Evolutionary conservation across 139 green algal genomes (phyloP).

Genomic region (Chlamydomonas schloesseri): DNA sequence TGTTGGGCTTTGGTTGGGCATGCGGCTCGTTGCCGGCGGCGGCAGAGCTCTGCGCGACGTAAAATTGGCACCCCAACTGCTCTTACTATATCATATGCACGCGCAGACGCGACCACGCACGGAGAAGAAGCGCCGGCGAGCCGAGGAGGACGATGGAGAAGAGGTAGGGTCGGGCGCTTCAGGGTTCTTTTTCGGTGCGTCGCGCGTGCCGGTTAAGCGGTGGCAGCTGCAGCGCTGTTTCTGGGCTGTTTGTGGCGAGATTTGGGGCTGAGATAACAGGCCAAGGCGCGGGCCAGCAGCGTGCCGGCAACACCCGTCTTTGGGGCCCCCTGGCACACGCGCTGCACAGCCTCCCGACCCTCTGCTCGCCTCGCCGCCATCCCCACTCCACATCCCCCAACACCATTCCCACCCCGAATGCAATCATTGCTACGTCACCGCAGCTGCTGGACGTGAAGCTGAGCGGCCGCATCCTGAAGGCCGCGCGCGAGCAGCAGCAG

Average conservation of each 20-base stretch:
- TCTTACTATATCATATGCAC: background rate
- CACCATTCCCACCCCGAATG: too few relatives aligned
- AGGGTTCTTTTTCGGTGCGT: background rate
- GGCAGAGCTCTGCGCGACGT: background rate
- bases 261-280: too few relatives aligned
- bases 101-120: conserved; percentile 67
- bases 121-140: conserved; percentile 59
- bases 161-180: conserved; percentile 13
- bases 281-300: too few relatives aligned
- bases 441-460: conserved; percentile 70
- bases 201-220: background rate
- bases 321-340: too few relatives aligned
- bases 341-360: too few relatives aligned
- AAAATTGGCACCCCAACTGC: background rate
- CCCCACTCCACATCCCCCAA: too few relatives aligned
- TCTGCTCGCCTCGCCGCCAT: too few relatives aligned
- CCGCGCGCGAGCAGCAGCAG: conserved; percentile 86
- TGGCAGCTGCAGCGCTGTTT: background rate
- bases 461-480: conserved; percentile 81
- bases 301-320: too few relatives aligned
- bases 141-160: conserved; percentile 50
- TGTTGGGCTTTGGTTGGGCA: background rate
- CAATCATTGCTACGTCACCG: too few relatives aligned
- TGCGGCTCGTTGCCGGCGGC: background rate
- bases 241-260: too few relatives aligned